These are phyloP conservation scores for Gnomoniopsis sp. DNA, from an alignment of 2,329 filamentous ascomycete species.

Conservation along the genomic window DNA sequence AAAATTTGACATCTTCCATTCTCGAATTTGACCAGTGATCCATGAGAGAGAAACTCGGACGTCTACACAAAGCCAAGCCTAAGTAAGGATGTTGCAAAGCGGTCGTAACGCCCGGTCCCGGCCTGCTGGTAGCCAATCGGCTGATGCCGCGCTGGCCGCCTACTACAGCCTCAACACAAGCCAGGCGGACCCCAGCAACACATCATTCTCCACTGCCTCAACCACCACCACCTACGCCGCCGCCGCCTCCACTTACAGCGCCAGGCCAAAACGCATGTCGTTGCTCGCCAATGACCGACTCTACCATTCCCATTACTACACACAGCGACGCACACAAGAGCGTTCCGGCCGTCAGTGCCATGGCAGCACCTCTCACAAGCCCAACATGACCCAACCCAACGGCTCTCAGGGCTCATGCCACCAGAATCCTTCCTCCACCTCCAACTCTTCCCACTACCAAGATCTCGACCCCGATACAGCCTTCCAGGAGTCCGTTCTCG, in stretches of 20 bases:
- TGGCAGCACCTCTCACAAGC: background rate
- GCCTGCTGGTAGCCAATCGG: no score
- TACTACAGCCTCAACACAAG: background rate
- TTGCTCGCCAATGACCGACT: background rate
- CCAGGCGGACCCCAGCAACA: background rate
- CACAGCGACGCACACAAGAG: slow-evolving; percentile 21
- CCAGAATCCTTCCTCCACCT: background rate
- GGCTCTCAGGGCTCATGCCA: background rate
- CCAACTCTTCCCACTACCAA: slow-evolving; percentile 25
- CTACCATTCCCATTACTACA: slow-evolving; percentile 19
- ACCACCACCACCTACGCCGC: background rate
- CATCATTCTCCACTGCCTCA: no score
- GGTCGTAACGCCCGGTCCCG: no score
- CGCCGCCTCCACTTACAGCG: background rate
- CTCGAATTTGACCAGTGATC: no score
- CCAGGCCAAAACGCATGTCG: background rate
- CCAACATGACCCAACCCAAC: background rate
- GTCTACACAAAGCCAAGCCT: no score
- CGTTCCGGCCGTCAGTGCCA: background rate
- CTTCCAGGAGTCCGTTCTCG: slow-evolving; percentile 92
- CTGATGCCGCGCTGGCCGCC: no score
- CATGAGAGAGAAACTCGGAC: no score
- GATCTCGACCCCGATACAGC: slow-evolving; percentile 67
- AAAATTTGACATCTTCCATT: no score
- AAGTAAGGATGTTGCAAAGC: no score